phyloP scores from a whole-genome alignment of 2,329 filamentous ascomycete species.

The Chrysoporthe cubensis region DNA sequence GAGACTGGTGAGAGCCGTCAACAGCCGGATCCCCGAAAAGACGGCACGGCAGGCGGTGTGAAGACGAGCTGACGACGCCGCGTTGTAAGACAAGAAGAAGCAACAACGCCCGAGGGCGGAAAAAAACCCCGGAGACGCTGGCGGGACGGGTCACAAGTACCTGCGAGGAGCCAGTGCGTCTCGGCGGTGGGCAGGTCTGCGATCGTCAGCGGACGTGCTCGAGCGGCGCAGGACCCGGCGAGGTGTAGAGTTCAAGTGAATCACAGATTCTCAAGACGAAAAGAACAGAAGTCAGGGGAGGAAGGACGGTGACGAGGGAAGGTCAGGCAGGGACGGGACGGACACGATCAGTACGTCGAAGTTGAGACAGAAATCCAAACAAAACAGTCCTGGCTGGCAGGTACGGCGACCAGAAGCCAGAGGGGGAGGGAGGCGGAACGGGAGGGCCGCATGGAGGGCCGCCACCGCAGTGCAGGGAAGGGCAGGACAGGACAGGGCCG shows the following conservation, averaged over 20 bases:
- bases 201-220: conserved; percentile 1
- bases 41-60: neutral
- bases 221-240: neutral
- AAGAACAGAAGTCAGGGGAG: conserved; percentile 14
- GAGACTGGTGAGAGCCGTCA: neutral
- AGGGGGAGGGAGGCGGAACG: conserved; percentile 25
- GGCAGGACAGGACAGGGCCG: conserved; percentile 33
- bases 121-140: neutral
- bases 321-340: neutral
- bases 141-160: conserved; percentile 3
- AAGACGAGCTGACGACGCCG: neutral
- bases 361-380: conserved; percentile 23
- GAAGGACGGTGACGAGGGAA: conserved; percentile 21
- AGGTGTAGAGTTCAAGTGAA: neutral
- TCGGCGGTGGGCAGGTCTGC: neutral
- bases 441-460: conserved; percentile 28
- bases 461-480: conserved; percentile 27
- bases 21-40: neutral
- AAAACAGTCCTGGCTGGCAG: neutral
- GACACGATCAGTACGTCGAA: conserved; percentile 18
- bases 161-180: neutral
- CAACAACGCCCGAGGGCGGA: neutral
- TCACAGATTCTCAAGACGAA: conserved; percentile 6
- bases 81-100: conserved; percentile 5
- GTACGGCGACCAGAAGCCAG: neutral